Evolutionary conservation across 306 rosid species (phyloP).

Genomic region (Cucurbita maxima): DNA sequence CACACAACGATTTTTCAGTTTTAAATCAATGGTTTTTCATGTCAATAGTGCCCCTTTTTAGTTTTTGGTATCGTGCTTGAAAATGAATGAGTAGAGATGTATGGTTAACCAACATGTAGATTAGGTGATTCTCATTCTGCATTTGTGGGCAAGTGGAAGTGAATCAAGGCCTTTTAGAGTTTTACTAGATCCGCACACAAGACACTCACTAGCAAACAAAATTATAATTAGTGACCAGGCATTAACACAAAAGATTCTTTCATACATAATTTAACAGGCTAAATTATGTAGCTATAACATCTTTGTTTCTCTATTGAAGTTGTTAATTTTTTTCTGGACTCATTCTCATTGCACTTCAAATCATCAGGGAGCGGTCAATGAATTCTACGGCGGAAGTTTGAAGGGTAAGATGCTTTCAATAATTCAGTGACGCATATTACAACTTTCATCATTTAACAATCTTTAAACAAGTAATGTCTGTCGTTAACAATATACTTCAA

Average conservation of each 20-base stretch:
- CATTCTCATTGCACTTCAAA: background rate
- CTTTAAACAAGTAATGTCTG: background rate
- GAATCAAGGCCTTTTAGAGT: too few relatives aligned
- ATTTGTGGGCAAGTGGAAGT: too few relatives aligned
- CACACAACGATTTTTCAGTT: background rate
- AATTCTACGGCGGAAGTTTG: constrained; percentile 70
- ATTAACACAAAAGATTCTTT: too few relatives aligned
- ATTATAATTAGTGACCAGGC: too few relatives aligned
- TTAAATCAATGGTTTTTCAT: background rate
- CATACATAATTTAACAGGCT: background rate
- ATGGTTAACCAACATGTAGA: too few relatives aligned
- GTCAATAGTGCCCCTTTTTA: background rate
- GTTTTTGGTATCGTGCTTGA: background rate
- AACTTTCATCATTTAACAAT: background rate
- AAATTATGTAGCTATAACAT: background rate
- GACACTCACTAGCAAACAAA: too few relatives aligned
- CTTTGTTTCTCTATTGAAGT: background rate
- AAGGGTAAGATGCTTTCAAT: background rate
- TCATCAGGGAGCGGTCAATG: constrained; percentile 49
- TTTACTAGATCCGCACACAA: too few relatives aligned
- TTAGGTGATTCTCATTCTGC: too few relatives aligned
- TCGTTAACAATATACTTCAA: background rate
- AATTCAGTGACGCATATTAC: background rate
- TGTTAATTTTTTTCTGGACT: background rate
- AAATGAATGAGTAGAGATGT: too few relatives aligned